Percentiles rank a stretch among this genome's conserved stretches.
Evolutionary conservation across 208 protist species (phyloP).

Genomic region (Porcisia hertigi): DNA sequence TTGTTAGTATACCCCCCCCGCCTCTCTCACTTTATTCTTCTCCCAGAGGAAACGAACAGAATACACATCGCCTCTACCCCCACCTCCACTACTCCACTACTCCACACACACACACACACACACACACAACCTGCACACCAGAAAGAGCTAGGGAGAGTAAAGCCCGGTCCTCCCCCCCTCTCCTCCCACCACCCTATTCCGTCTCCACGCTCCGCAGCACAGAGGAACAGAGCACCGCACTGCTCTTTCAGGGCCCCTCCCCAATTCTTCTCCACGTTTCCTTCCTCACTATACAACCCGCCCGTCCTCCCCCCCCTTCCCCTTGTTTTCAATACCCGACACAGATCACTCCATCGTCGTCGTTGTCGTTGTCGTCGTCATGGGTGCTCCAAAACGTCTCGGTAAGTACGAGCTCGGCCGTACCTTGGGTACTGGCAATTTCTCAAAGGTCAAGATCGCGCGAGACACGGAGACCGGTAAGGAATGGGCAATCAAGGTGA

Average conservation of each 20-base stretch:
- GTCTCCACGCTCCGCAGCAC: not conserved
- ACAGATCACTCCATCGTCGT: not conserved
- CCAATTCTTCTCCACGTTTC: not conserved
- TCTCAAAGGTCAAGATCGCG: slow-evolving; percentile 85
- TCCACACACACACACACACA: not conserved
- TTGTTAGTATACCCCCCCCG: no score
- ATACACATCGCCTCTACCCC: not conserved
- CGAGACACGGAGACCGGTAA: slow-evolving; percentile 70
- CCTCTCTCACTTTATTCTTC: not conserved
- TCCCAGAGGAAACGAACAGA: not conserved
- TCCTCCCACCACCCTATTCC: not conserved
- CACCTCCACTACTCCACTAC: not conserved
- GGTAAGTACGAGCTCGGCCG: slow-evolving; percentile 90
- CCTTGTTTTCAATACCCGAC: not conserved
- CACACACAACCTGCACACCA: not conserved
- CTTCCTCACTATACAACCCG: no score
- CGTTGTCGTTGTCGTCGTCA: slow-evolving; percentile 18
- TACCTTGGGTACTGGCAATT: slow-evolving; percentile 87
- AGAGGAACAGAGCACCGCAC: not conserved
- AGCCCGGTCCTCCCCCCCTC: not conserved
- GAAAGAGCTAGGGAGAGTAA: slow-evolving; percentile 7
- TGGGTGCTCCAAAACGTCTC: slow-evolving; percentile 64
- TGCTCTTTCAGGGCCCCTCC: not conserved
- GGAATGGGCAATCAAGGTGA: slow-evolving; percentile 89
- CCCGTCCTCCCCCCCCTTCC: not conserved